Base-by-base conservation (phyloP, 2,329 filamentous ascomycete species). In the Fusarium cyanostomum region DNA sequence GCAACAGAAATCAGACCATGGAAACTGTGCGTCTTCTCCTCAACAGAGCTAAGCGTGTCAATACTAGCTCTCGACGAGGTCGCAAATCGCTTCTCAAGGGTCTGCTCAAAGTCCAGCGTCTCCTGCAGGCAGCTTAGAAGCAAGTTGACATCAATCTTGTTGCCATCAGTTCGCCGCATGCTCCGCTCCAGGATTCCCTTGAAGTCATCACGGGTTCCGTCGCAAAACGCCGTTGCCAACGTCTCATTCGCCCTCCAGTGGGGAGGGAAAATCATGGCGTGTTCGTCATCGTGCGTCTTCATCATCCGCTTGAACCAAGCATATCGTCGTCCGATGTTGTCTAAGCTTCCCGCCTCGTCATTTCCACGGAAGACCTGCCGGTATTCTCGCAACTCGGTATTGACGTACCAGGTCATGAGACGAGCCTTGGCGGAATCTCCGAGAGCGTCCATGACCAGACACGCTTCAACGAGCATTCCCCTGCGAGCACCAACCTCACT, bases 281-380 rank as follows among this genome's bases (percentile, higher is more conserved):
- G 94, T 73, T 98, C 94, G 41, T 96, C 91, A 71, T 99, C 95
- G 75, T 97, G 96, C 2, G 91, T 92, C 81, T 97, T 97, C 77
- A 98, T 84, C 86, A 94, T 96, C 62, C 96, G 87, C 75, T 92
- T 92, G 78, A 98, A 97, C 95, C 95, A 99, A 7, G 94, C 91
- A 75, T 98, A 99, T 64, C 95, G 84, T 60, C 95, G 86, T 6
- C 94, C 92, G 59, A 99, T 99, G 71, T 99, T 99, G 82, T 99
- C 95, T 73, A 99, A 79, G 59, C 90, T 97, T 7, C 94, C 95
- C 6, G 95, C 95, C 80, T 99, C 95, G 74, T 99, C 95, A 71
- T 95, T 98, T 33, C 94, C 94, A 35, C 94, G 86, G 77, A 99
- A 99, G 0, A 99, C 92, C 72, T 96, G 92, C 49, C 95, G 86